Evolutionary conservation across 768 basidiomycete species (phyloP).

Genomic region (Sporobolomyces phaffii): DNA sequence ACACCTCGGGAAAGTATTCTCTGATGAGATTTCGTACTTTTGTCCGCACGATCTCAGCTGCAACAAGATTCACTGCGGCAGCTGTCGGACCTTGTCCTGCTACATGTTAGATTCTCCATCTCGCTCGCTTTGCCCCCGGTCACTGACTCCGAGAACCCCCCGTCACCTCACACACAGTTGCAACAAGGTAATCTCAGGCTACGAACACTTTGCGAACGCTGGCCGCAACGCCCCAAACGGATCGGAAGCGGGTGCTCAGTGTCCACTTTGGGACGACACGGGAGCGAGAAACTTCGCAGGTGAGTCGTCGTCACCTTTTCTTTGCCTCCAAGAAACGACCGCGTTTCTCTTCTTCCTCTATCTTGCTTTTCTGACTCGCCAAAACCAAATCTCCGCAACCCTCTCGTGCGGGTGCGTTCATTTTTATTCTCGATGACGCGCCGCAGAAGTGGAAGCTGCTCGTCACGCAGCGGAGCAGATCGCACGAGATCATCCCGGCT

Average conservation of each 20-base stretch:
- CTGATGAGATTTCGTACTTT: slow-evolving; percentile 20
- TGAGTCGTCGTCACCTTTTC: neutral
- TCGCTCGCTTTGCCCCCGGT: neutral
- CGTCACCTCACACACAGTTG: neutral
- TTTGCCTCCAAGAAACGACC: neutral
- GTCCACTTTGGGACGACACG: slow-evolving; percentile 35
- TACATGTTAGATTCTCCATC: neutral
- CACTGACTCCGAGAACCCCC: neutral
- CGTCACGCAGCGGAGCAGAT: slow-evolving; percentile 27
- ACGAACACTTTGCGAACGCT: slow-evolving; percentile 22
- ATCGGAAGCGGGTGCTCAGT: neutral
- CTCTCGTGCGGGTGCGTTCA: too few species aligned
- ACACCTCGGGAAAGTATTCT: neutral
- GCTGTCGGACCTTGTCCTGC: neutral
- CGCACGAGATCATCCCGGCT: slow-evolving; percentile 9
- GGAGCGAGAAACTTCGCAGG: slow-evolving; percentile 17
- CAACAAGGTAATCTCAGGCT: slow-evolving; percentile 37
- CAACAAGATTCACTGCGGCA: slow-evolving; percentile 7
- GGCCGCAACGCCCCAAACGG: slow-evolving; percentile 18
- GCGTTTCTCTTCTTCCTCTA: neutral
- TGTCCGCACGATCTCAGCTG: too few species aligned
- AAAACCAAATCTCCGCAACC: too few species aligned
- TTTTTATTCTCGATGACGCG: too few species aligned
- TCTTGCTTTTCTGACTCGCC: neutral
- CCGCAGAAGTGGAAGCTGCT: slow-evolving; percentile 33